Evolutionary conservation across 192 early-diverging fungal genomes (phyloP).

Genomic region (Coemansia sp.): DNA sequence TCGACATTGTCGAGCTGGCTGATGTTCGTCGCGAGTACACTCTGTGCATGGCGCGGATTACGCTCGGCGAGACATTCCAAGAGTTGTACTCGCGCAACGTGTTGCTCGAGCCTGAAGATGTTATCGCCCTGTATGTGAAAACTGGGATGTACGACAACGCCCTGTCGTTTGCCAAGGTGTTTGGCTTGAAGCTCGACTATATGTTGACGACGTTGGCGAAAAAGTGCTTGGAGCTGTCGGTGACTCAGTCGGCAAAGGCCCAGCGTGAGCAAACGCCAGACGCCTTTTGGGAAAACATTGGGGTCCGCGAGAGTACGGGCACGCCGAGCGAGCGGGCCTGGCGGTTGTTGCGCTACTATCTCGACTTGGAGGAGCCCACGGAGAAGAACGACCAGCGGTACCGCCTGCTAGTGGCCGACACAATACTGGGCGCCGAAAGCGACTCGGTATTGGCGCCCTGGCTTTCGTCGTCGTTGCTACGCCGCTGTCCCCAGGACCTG

Average conservation of each 20-base stretch:
- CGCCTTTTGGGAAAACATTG: constrained; percentile 37
- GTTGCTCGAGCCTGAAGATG: constrained; percentile 44
- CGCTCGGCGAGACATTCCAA: constrained; percentile 28
- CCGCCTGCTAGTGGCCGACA: constrained; percentile 36
- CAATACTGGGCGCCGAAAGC: constrained; percentile 19
- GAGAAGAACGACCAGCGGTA: constrained; percentile 7
- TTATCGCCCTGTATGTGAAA: constrained; percentile 36
- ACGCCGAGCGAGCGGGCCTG: constrained; percentile 39
- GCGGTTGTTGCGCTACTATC: constrained; percentile 42
- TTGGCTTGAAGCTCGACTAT: constrained; percentile 28
- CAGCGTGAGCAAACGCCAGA: constrained; percentile 25
- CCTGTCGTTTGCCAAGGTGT: constrained; percentile 23
- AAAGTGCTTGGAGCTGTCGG: constrained; percentile 33
- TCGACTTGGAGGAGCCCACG: constrained; percentile 22
- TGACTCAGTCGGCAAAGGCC: background rate
- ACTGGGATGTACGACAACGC: constrained; percentile 52
- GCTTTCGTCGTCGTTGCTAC: constrained; percentile 37
- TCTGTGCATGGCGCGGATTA: constrained; percentile 41
- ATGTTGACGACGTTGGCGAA: constrained; percentile 32
- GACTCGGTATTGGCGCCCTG: constrained; percentile 42
- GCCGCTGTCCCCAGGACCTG: constrained; percentile 42
- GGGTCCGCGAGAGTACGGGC: constrained; percentile 15
- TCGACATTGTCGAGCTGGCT: constrained; percentile 44
- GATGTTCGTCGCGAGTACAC: constrained; percentile 51
- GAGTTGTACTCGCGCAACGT: constrained; percentile 46